Conservation (phyloP, 1,284 basidiomycete genomes). For the Trichosporon inkin region DNA sequence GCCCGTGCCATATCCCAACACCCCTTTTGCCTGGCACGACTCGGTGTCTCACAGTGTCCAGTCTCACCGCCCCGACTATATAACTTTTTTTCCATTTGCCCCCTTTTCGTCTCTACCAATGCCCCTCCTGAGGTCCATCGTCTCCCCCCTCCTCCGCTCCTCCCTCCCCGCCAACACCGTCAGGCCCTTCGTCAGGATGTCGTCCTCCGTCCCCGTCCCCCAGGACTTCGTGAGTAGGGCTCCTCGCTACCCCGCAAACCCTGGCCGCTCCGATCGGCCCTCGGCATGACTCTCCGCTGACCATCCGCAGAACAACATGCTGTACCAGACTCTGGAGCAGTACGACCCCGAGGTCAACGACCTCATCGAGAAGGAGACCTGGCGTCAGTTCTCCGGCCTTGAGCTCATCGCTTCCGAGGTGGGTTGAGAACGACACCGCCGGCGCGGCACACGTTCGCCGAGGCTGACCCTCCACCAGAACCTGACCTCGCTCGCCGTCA, state of each 20-base stretch:
- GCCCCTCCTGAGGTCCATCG: constrained; percentile 24
- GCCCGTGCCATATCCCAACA: not conserved
- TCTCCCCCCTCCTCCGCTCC: constrained; percentile 26
- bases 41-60: not conserved
- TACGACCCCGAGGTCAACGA: constrained; percentile 91
- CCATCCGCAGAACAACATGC: constrained; percentile 70
- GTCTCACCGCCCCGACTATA: constrained; percentile 16
- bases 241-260: not conserved
- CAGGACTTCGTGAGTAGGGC: constrained; percentile 52
- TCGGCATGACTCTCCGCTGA: not conserved
- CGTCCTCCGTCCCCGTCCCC: constrained; percentile 52
- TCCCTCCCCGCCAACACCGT: constrained; percentile 23
- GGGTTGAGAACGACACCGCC: constrained; percentile 17
- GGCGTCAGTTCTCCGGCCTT: constrained; percentile 95
- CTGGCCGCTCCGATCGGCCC: not conserved
- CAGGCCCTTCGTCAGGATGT: constrained; percentile 44
- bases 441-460: not conserved
- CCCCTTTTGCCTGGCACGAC: not conserved
- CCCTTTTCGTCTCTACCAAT: constrained; percentile 24
- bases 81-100: constrained; percentile 20
- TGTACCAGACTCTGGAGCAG: constrained; percentile 83
- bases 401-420: constrained; percentile 57
- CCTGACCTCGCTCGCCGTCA: constrained; percentile 85
- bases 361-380: constrained; percentile 99
- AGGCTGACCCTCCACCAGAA: constrained; percentile 58